Percentiles rank a stretch among this genome's conserved stretches.
Conservation (phyloP, 352 stramenopile species). For the Phytophthora citrophthora region DNA sequence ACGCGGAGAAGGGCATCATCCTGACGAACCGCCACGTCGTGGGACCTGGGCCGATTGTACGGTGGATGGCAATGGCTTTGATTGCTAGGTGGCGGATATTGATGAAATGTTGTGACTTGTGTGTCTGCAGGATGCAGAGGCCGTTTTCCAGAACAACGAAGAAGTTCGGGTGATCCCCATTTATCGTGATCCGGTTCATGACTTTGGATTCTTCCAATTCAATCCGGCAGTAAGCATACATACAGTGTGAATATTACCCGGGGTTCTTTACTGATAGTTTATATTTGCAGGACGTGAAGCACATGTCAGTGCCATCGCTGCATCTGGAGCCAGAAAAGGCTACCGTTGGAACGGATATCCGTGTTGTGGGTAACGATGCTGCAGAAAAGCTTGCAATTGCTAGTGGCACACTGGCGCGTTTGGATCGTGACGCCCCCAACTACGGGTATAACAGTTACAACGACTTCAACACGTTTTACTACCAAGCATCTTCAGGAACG, state of each 20-base stretch:
- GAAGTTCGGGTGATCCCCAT: slow-evolving; percentile 92
- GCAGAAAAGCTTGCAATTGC: slow-evolving; percentile 94
- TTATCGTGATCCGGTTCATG: slow-evolving; percentile 93
- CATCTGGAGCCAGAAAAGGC: slow-evolving; percentile 83
- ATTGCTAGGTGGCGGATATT: slow-evolving; percentile 1
- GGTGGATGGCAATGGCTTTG: slow-evolving; percentile 14
- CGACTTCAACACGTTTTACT: slow-evolving; percentile 96
- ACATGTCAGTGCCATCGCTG: slow-evolving; percentile 83
- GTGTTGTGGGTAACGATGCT: slow-evolving; percentile 93
- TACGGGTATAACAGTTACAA: slow-evolving; percentile 93
- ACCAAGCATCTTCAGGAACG: slow-evolving; percentile 81
- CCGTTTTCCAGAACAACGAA: slow-evolving; percentile 95
- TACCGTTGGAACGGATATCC: slow-evolving; percentile 92
- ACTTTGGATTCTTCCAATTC: slow-evolving; percentile 95
- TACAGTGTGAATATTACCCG: neutral
- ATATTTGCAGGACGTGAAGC: slow-evolving; percentile 77
- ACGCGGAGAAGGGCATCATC: slow-evolving; percentile 91
- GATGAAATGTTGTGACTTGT: neutral
- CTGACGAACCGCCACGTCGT: slow-evolving; percentile 94
- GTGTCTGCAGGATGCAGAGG: slow-evolving; percentile 76
- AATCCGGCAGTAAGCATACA: slow-evolving; percentile 63
- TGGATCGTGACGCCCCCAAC: slow-evolving; percentile 90
- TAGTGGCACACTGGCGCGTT: slow-evolving; percentile 88
- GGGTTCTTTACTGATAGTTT: neutral
- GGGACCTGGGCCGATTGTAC: slow-evolving; percentile 82